Base-by-base conservation (phyloP, 768 basidiomycete species). In the Suillus fuscotomentosus region DNA sequence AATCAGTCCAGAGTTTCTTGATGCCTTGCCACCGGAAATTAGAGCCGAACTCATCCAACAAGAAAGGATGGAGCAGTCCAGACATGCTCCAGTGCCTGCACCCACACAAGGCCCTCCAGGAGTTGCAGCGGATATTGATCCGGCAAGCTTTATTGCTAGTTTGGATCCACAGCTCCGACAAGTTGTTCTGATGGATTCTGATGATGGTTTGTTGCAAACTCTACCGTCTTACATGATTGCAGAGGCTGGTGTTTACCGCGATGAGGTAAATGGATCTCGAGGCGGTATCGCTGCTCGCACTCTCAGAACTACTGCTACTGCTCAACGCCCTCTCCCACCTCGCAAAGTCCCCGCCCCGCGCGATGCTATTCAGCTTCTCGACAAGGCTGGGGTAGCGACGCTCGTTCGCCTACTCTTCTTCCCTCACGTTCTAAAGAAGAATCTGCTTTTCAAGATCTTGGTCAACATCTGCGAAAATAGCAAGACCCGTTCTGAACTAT, bases 11-110 rank as follows among this genome's bases (percentile, higher is more conserved):
- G 97, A 99, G 78, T 99, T 99, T 78, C 84, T 99, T 54, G 93
- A 98, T 69, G 97, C 97, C 1, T 82, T 99, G 5, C 97, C 97
- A 3, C 93, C 96, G 3, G 96, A 97, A 70, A 92, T 99, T 63
- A 91, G 97, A 27, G 95, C 95, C 1, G 97, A 99, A 73, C 95
- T 99, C 55, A 87, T 99, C 27, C 94, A 97, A 73, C 95, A 98
- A 77, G 97, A 99, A 77, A 88, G 90, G 3, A 76, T 91, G 63
- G 95, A 98, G 70, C 88, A 89, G 62, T 82, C 89, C 31, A 81
- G 90, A n/a, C 84, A 86, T 41, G 73, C 79, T 24, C 75, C 67
- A 5, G 76, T 78, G 9, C 70, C 75, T 24, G 66, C 77, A 47
- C 69, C 75, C 36, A 67, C 77, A 13, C 70, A 79, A 24, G 76